Evolutionary conservation across 768 basidiomycete species (phyloP).

Genomic region (Suillus brevipes): DNA sequence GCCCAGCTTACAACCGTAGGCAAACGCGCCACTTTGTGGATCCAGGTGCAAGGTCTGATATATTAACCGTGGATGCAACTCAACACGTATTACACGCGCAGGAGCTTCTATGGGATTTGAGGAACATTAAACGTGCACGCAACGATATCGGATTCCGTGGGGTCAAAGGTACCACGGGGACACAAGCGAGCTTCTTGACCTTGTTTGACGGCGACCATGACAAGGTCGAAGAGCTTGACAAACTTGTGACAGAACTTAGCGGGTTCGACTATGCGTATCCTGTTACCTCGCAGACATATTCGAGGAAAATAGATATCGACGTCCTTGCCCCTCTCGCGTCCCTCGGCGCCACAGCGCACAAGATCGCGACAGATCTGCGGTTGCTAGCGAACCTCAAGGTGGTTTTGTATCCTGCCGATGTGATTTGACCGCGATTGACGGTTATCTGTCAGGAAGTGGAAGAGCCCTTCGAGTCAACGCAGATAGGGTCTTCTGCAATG

Average conservation of each 20-base stretch:
- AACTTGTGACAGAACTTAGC: constrained; percentile 83
- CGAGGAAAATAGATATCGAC: constrained; percentile 95
- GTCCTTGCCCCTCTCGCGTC: constrained; percentile 88
- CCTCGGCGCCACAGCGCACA: constrained; percentile 93
- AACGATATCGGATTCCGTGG: constrained; percentile 96
- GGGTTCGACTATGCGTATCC: constrained; percentile 96
- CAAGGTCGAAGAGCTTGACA: constrained; percentile 91
- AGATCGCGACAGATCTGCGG: constrained; percentile 94
- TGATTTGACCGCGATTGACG: background rate
- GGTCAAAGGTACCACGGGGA: constrained; percentile 99
- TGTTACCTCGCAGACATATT: constrained; percentile 98
- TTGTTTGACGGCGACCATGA: constrained; percentile 94
- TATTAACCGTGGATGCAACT: background rate
- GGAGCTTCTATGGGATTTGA: constrained; percentile 95
- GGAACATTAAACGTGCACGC: constrained; percentile 86
- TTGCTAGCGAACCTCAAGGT: constrained; percentile 93
- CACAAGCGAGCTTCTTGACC: constrained; percentile 92
- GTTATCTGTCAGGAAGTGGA: constrained; percentile 78
- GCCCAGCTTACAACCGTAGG: constrained; percentile 98
- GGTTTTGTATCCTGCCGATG: background rate
- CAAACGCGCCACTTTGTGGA: constrained; percentile 95
- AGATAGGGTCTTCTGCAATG: constrained; percentile 97
- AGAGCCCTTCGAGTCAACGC: constrained; percentile 98
- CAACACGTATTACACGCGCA: constrained; percentile 25
- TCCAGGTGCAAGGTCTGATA: constrained; percentile 56